Conservation (phyloP, 2,329 filamentous ascomycete genomes). For the Spiromastix sp. region DNA sequence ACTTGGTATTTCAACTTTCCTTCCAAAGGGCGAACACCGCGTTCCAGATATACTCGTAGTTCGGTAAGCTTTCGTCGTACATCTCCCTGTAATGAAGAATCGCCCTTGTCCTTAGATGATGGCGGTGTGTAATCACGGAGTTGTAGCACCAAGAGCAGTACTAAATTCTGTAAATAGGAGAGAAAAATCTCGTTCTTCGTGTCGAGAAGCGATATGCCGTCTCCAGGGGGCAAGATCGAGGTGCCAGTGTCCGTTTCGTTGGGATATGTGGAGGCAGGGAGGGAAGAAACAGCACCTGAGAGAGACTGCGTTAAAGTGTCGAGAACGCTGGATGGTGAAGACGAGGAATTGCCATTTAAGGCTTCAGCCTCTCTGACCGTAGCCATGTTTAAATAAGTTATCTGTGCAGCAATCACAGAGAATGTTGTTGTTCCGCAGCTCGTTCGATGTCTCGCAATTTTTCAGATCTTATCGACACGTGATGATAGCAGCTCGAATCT, state of each 20-base stretch:
- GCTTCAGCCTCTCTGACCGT: slow-evolving; percentile 1
- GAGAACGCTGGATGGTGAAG: slow-evolving; percentile 20
- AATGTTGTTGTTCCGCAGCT: too few species aligned
- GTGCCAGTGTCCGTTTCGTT: slow-evolving; percentile 44
- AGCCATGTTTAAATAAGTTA: too few species aligned
- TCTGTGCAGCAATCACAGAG: too few species aligned
- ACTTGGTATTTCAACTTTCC: slow-evolving; percentile 89
- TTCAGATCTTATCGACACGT: not conserved
- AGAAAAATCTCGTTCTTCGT: slow-evolving; percentile 96
- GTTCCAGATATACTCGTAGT: slow-evolving; percentile 83
- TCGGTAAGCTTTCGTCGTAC: slow-evolving; percentile 83
- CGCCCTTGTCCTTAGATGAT: slow-evolving; percentile 16
- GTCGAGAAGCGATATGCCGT: slow-evolving; percentile 90
- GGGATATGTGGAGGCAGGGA: slow-evolving; percentile 18
- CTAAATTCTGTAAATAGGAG: slow-evolving; percentile 88
- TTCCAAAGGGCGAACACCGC: slow-evolving; percentile 82
- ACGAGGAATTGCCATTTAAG: not conserved
- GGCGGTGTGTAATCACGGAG: slow-evolving; percentile 44
- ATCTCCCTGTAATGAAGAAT: slow-evolving; percentile 47
- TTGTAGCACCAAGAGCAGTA: slow-evolving; percentile 76
- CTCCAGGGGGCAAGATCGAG: slow-evolving; percentile 61
- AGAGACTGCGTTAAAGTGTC: slow-evolving; percentile 26
- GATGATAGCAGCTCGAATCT: too few species aligned
- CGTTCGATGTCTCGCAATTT: too few species aligned
- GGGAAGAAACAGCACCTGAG: slow-evolving; percentile 22